A percentile compares a stretch with the other conserved stretches of the same genome.
phyloP scores from a whole-genome alignment of 75 land plant species.

The Cunninghamia lanceolata region DNA sequence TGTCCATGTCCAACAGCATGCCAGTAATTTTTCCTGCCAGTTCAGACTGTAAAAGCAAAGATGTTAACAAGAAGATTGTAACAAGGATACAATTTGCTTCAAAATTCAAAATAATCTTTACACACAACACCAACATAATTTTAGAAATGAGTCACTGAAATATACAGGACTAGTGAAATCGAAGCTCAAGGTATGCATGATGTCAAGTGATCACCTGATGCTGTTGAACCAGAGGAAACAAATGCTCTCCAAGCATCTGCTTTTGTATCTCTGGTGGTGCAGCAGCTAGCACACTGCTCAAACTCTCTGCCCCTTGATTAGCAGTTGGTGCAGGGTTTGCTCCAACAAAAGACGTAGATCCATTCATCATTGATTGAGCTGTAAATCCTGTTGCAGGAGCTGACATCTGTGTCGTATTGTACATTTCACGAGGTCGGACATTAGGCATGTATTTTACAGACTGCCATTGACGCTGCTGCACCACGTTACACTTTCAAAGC shows the following conservation, averaged over 20 bases:
- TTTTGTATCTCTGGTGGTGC: slow-evolving; percentile 69
- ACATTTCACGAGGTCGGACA: slow-evolving; percentile 37
- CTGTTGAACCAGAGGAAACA: slow-evolving; percentile 64
- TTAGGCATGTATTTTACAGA: slow-evolving; percentile 38
- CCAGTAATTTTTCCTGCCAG: slow-evolving; percentile 87
- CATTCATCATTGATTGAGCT: slow-evolving; percentile 12
- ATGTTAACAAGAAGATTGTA: neutral
- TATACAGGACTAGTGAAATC: neutral
- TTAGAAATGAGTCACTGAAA: neutral
- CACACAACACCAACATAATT: neutral
- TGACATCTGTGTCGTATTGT: slow-evolving; percentile 16
- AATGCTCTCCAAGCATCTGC: slow-evolving; percentile 67
- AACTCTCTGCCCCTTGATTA: slow-evolving; percentile 25
- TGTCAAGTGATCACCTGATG: slow-evolving; percentile 38
- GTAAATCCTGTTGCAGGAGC: neutral
- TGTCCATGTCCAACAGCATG: slow-evolving; percentile 88
- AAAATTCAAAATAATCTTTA: neutral
- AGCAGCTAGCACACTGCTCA: slow-evolving; percentile 63
- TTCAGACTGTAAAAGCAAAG: slow-evolving; percentile 39
- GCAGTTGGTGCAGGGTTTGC: slow-evolving; percentile 23
- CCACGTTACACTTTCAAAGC: neutral
- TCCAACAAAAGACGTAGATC: slow-evolving; percentile 14
- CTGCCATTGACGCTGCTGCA: slow-evolving; percentile 24
- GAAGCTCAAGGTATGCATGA: neutral
- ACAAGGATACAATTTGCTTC: neutral